A percentile compares a stretch with the other conserved stretches of the same genome.
These are phyloP conservation scores for Clitopilus hobsonii DNA, from an alignment of 768 basidiomycete genomes.

Conservation along the genomic window DNA sequence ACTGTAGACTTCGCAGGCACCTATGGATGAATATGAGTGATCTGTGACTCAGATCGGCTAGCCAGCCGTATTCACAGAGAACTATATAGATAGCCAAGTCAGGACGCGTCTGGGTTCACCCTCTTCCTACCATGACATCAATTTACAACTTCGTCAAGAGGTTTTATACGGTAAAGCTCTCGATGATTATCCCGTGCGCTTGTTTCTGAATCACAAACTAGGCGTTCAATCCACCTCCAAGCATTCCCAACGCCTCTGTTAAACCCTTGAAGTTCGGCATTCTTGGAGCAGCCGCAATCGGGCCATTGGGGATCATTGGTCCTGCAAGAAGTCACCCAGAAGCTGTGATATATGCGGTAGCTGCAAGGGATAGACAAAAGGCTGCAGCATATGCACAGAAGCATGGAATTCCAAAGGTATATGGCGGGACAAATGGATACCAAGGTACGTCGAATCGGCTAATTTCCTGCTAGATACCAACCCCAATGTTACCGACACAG, in stretches of 20 bases:
- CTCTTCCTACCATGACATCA: too few species aligned
- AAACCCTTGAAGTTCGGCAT: constrained; percentile 17
- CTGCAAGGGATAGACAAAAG: constrained; percentile 41
- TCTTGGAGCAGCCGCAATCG: constrained; percentile 19
- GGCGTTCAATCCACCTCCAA: neutral
- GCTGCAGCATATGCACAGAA: constrained; percentile 50
- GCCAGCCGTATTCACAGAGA: too few species aligned
- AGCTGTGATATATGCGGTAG: constrained; percentile 49
- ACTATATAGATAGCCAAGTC: too few species aligned
- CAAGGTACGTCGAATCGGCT: constrained; percentile 47
- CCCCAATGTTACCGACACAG: too few species aligned
- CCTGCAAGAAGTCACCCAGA: constrained; percentile 52
- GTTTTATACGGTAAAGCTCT: neutral
- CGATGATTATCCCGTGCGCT: too few species aligned
- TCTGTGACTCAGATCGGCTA: too few species aligned
- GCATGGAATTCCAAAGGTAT: constrained; percentile 44
- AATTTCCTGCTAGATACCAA: too few species aligned
- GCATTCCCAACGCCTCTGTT: neutral
- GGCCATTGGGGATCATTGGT: constrained; percentile 22
- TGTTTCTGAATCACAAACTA: too few species aligned
- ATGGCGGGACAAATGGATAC: constrained; percentile 39
- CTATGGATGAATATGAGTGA: too few species aligned
- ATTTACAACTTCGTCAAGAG: neutral
- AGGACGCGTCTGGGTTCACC: too few species aligned
- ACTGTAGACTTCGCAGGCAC: too few species aligned